Percentiles rank a stretch among this genome's conserved stretches.
Evolutionary conservation across 257 asterid genomes (phyloP).

Genomic region (Handroanthus guayacan): DNA sequence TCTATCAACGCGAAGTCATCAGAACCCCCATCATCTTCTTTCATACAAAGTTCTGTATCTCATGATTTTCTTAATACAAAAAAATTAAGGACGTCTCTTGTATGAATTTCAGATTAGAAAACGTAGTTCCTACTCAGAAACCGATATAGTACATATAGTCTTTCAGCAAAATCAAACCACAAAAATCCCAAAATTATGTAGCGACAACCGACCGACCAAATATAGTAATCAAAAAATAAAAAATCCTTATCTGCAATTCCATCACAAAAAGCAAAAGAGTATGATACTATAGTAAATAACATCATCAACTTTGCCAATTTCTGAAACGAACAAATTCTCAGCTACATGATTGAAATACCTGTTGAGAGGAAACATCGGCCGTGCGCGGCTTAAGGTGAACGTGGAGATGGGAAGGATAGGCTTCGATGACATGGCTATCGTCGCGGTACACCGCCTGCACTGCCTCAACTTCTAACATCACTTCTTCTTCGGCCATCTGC

Average conservation of each 20-base stretch:
- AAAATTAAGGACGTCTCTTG: constrained; percentile 10
- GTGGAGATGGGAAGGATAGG: constrained; percentile 75
- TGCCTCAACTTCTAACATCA: constrained; percentile 75
- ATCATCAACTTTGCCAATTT: neutral
- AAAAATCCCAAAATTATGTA: neutral
- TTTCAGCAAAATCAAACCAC: constrained; percentile 22
- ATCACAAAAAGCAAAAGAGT: neutral
- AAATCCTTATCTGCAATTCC: neutral
- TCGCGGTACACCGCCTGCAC: constrained; percentile 79
- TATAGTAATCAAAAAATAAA: neutral
- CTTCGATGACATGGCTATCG: constrained; percentile 59
- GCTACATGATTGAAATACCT: constrained; percentile 46
- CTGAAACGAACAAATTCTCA: neutral
- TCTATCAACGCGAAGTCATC: neutral
- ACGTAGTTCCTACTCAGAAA: constrained; percentile 25
- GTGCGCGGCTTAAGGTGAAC: constrained; percentile 89
- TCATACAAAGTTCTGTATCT: constrained; percentile 9
- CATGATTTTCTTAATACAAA: neutral
- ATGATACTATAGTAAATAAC: neutral
- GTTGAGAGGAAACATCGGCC: constrained; percentile 85
- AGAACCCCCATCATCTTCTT: constrained; percentile 15
- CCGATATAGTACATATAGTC: neutral
- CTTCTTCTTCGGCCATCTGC: constrained; percentile 73
- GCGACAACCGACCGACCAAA: neutral
- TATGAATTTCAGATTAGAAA: constrained; percentile 10